Base-by-base conservation (phyloP, 2,329 filamentous ascomycete genomes). In the Fusarium concolor region DNA sequence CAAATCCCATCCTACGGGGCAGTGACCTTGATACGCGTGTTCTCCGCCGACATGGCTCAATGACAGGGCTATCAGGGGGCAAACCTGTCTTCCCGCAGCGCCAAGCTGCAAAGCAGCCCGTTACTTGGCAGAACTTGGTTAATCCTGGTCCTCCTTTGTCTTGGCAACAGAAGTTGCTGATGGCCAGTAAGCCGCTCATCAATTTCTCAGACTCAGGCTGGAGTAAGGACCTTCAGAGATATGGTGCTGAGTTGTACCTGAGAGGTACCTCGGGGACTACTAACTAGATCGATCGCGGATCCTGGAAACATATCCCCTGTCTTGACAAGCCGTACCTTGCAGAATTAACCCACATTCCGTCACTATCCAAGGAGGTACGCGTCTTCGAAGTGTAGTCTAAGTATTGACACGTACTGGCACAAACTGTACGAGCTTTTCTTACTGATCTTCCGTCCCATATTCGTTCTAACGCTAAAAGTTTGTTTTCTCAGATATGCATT, bases 211-310 rank as follows among this genome's bases (percentile, higher is more conserved):
- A 28, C 35, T 20, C 57, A 49, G 18, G 22, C 15, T 29, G 35
- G 26, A 42, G 24, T 31, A 29, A 37, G n/a, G 29, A 24, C 45
- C 28, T 18, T 35, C 12, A 28, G 10, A 31, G 29, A 43, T 26
- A 29, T 15, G 18, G 31, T 9, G 41, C 37, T 54, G 26, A 41
- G 56, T 18, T 18, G 45, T 59, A 47, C 61, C 52, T 64, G 15
- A 39, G 18, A 59, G 44, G 41, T 64, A 64, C 59, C 35, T 63
- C 6, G 22, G 29, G n/a, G 18, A 15, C 47, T 17, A n/a, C 26
- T 51, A 45, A 45, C 44, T 64, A 67, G 66, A 69, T 69, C 67
- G 67, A 70, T 69, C 62, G 67, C 6, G 62, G 53, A 67, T 70
- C 58, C 66, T 59, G 52, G 53, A 35, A 39, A 47, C 43, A 51